Evolutionary conservation across 2,329 filamentous ascomycete genomes (phyloP).

Genomic region (Shiraia sp.): DNA sequence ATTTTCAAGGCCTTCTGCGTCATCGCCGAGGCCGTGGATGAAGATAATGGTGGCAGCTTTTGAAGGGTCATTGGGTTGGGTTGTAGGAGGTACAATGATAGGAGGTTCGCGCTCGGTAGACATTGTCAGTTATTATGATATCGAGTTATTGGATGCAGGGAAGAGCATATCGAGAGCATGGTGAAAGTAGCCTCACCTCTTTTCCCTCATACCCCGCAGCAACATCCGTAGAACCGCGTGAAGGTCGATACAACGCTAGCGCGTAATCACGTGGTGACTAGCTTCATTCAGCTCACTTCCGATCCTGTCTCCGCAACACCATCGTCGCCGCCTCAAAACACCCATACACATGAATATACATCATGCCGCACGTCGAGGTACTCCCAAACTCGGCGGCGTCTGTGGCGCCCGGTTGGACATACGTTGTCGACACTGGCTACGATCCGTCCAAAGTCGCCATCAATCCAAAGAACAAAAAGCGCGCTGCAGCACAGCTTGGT

Average conservation of each 20-base stretch:
- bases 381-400: slow-evolving; percentile 70
- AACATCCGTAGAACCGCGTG: slow-evolving; percentile 3
- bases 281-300: slow-evolving; percentile 9
- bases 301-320: slow-evolving; percentile 7
- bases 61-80: slow-evolving; percentile 37
- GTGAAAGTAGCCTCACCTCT: no score
- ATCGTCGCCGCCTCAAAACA: slow-evolving; percentile 4
- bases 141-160: not conserved
- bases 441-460: slow-evolving; percentile 60
- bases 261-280: slow-evolving; percentile 17
- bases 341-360: slow-evolving; percentile 4
- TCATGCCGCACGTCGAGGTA: slow-evolving; percentile 77
- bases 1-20: slow-evolving; percentile 51
- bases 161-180: no score
- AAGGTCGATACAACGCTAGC: slow-evolving; percentile 2
- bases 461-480: slow-evolving; percentile 64
- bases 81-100: slow-evolving; percentile 43
- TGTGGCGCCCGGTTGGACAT: slow-evolving; percentile 85
- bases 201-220: slow-evolving; percentile 20
- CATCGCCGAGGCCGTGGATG: slow-evolving; percentile 53
- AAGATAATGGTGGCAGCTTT: slow-evolving; percentile 52
- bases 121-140: not conserved
- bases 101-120: slow-evolving; percentile 25
- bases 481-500: slow-evolving; percentile 56
- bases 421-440: slow-evolving; percentile 75